These are phyloP conservation scores for Sanghuangporus weigelae DNA, from an alignment of 1,284 basidiomycete species.

Conservation along the genomic window DNA sequence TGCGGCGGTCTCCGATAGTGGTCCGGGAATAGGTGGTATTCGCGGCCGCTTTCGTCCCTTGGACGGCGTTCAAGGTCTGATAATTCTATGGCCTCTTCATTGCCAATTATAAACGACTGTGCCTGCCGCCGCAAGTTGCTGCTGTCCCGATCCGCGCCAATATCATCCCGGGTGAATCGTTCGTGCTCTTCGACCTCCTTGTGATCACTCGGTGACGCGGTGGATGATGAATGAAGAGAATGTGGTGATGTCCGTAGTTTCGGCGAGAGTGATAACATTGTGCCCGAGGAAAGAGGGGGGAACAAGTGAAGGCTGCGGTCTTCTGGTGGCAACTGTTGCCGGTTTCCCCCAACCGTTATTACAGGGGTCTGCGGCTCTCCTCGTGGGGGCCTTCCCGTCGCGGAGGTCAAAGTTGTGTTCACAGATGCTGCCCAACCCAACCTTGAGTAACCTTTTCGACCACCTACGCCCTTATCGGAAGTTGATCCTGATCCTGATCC, in stretches of 20 bases:
- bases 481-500: background rate
- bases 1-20: constrained; percentile 1
- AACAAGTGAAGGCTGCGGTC: background rate
- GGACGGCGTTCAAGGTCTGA: background rate
- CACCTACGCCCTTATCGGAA: background rate
- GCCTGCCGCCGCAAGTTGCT: background rate
- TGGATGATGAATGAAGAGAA: background rate
- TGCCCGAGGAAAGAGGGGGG: background rate
- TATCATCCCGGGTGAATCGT: background rate
- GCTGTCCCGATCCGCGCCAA: background rate
- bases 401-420: background rate
- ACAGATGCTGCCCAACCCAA: background rate
- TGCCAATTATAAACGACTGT: background rate
- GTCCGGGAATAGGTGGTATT: constrained; percentile 4
- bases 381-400: background rate
- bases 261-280: background rate
- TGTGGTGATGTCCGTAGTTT: background rate
- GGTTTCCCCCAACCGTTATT: background rate
- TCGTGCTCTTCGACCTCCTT: background rate
- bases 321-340: background rate
- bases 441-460: background rate
- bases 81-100: background rate
- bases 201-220: background rate
- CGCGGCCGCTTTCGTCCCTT: background rate
- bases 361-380: background rate